phyloP scores from a whole-genome alignment of 257 asterid genomes.

The Pogostemon cablin region DNA sequence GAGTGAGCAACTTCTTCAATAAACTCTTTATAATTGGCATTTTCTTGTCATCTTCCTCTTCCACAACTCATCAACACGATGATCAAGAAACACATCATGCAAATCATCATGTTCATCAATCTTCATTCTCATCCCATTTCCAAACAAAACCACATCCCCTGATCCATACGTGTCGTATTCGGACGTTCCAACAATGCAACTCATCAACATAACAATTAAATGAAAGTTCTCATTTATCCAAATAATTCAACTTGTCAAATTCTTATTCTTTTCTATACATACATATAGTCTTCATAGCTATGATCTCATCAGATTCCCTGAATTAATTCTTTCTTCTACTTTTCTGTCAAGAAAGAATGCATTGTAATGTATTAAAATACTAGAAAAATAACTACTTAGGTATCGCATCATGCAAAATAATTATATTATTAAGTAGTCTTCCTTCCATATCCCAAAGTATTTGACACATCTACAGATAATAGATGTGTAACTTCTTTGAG shows the following conservation, averaged over 20 bases:
- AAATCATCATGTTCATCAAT: slow-evolving; percentile 59
- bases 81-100: slow-evolving; percentile 59
- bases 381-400: not conserved
- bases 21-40: slow-evolving; percentile 5
- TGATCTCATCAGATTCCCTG: not conserved
- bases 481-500: too few species aligned
- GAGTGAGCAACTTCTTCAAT: slow-evolving; percentile 43
- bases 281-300: slow-evolving; percentile 15
- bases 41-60: slow-evolving; percentile 8
- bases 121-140: slow-evolving; percentile 66
- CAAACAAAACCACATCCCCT: slow-evolving; percentile 72
- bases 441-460: too few species aligned
- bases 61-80: slow-evolving; percentile 46
- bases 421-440: too few species aligned
- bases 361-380: not conserved
- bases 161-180: slow-evolving; percentile 53
- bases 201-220: slow-evolving; percentile 23
- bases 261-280: slow-evolving; percentile 32
- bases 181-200: slow-evolving; percentile 38
- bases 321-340: slow-evolving; percentile 4
- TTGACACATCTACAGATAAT: too few species aligned
- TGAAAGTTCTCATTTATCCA: slow-evolving; percentile 33
- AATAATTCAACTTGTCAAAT: slow-evolving; percentile 32
- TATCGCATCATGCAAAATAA: too few species aligned
- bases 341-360: slow-evolving; percentile 12